Base-by-base conservation (phyloP, 1,284 basidiomycete species). In the Cutaneotrichosporon sp. region DNA sequence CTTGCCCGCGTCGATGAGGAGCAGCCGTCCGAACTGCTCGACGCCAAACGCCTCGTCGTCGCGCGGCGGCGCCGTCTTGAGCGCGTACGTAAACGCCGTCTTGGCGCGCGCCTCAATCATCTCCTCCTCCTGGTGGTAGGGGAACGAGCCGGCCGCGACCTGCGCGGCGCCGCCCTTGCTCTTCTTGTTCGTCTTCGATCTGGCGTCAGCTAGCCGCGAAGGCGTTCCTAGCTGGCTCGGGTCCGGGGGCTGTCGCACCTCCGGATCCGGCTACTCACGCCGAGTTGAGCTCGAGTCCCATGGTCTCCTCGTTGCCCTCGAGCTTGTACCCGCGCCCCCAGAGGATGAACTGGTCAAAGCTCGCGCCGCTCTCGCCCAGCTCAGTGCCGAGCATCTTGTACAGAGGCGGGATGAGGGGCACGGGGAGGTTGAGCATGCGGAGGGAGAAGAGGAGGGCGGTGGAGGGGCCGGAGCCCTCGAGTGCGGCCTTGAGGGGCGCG, bases 341-440 rank as follows among this genome's bases (percentile, higher is more conserved):
- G n/a, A 80, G 56, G 9, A 80, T 25, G 61, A 68, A 78, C 64
- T 80, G 76, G 4, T 69, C 72, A 57, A 77, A 76, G 13, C 61
- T 38, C 14, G 71, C 58, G 18, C 38, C 77, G 1, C 89, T 89
- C 79, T 82, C 85, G 54, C 86, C 81, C n/a, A 95, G 81, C 74
- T 97, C 93, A 51, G 89, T 87, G 0, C 83, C 80, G 24, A 97
- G 83, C 89, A 95, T 92, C 57, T 84, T 83, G 78, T 94, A 95
- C 86, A 95, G 89, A 1, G 91, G 92, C 13, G 92, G 89, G 20
- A 94, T 84, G 45, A 93, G 86, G 69, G 95, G 90, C 4, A 92
- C 87, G 0, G 94, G 94, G 86, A 97, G 92, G 76, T 97, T 97
- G 71, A 95, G 84, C 59, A 97, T 82, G 1, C 94, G 84, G 73